Percentiles rank a stretch among this genome's conserved stretches.
phyloP scores from a whole-genome alignment of 441 rosid genomes.

The Macaranga tanarius region DNA sequence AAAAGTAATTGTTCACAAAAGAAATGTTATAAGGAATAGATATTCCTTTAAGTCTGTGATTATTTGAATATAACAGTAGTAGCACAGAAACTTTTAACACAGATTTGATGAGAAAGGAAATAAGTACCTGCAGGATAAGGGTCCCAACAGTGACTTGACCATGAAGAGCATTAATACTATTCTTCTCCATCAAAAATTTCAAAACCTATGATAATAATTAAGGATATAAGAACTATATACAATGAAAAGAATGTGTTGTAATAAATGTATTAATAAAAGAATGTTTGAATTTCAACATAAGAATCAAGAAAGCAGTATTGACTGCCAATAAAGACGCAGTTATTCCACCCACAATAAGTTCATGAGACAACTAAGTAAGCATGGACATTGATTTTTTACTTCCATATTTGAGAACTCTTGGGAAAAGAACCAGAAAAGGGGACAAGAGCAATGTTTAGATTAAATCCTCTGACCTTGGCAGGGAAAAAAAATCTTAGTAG shows the following conservation, averaged over 20 bases:
- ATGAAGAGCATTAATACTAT: slow-evolving; percentile 82
- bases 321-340: background rate
- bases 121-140: slow-evolving; percentile 85
- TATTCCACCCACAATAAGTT: background rate
- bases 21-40: background rate
- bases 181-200: slow-evolving; percentile 93
- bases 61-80: background rate
- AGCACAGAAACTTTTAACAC: slow-evolving; percentile 2
- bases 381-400: background rate
- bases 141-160: slow-evolving; percentile 97
- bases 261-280: background rate
- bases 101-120: slow-evolving; percentile 17
- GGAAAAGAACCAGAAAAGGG: background rate
- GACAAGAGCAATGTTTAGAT: background rate
- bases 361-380: background rate
- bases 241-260: background rate
- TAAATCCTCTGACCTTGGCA: background rate
- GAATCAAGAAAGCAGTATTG: background rate
- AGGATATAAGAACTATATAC: slow-evolving; percentile 9
- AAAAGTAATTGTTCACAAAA: slow-evolving; percentile 16
- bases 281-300: background rate
- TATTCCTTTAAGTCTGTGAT: background rate
- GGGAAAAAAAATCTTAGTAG: background rate
- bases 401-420: slow-evolving; percentile 4
- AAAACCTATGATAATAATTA: slow-evolving; percentile 56